These are phyloP conservation scores for Fusarium tupiense DNA, from an alignment of 2,329 filamentous ascomycete genomes.

Conservation along the genomic window DNA sequence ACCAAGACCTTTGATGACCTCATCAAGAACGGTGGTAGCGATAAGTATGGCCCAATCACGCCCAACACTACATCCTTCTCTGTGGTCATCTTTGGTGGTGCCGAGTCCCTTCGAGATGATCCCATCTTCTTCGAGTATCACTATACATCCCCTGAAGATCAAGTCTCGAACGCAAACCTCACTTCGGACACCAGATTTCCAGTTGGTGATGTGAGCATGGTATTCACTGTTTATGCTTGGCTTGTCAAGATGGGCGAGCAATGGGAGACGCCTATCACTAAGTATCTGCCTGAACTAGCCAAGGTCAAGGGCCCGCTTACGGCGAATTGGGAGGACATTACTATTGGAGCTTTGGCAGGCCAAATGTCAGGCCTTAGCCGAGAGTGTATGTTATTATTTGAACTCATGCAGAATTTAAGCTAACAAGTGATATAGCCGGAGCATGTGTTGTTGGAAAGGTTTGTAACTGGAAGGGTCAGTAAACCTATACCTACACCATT, in stretches of 20 bases:
- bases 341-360: slow-evolving; percentile 31
- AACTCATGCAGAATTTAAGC: fast-evolving
- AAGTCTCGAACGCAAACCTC: slow-evolving; percentile 13
- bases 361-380: slow-evolving; percentile 35
- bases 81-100: slow-evolving; percentile 29
- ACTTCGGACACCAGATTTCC: slow-evolving; percentile 41
- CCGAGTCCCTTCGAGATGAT: not conserved
- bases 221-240: slow-evolving; percentile 49
- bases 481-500: no score
- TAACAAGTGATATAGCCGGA: slow-evolving; percentile 11
- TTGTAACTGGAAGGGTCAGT: slow-evolving; percentile 23
- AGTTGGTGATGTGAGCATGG: slow-evolving; percentile 44
- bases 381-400: slow-evolving; percentile 19
- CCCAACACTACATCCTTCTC: slow-evolving; percentile 37
- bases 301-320: not conserved
- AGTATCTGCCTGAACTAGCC: slow-evolving; percentile 43
- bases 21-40: slow-evolving; percentile 14
- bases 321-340: slow-evolving; percentile 27
- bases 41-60: slow-evolving; percentile 24
- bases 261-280: slow-evolving; percentile 44
- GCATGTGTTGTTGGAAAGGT: slow-evolving; percentile 11
- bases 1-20: slow-evolving; percentile 25
- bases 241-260: slow-evolving; percentile 42
- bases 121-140: slow-evolving; percentile 36
- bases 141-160: slow-evolving; percentile 33